Evolutionary conservation across 2,329 filamentous ascomycete species (phyloP), one percentile per base, ranked within the genome.

Genomic region (Cryphonectria japonica): DNA sequence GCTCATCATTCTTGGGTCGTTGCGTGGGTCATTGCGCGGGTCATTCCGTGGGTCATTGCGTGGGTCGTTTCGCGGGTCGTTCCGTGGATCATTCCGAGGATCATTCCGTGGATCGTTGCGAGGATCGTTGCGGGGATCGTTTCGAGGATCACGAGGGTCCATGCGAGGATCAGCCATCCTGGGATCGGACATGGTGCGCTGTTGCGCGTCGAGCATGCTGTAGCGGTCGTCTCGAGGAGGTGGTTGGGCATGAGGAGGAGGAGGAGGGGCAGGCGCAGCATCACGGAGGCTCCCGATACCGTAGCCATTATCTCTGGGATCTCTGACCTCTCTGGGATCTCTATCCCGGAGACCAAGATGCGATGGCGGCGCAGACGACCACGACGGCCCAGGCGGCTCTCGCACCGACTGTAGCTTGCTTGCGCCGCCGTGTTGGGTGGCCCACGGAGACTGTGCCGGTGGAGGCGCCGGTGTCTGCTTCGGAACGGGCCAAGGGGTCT

Each of bases 381-480:
- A 82, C 19, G 80, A 79, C 60, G 78, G 75, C 46, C 81, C 80
- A 11, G 78, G 77, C 14, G 78, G 77, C 14, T 76, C 77, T 54
- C 77, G 79, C 5, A 79, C 76, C 8, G 77, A 76, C 22, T 79
- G 79, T 43, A 79, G 78, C 72, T 83, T 83, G 29, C 79, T 78
- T n/a, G 80, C 74, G 29, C 74, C 73, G 37, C 77, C 78, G 70
- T 82, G 81, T 65, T 82, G 81, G 62, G 79, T 79, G 39, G 78
- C 80, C 81, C 81, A 83, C 11, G 80, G 76, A 11, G 80, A 80
- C 71, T 80, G 80, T 19, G 79, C 74, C 67, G 79, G 79, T 26
- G 76, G 78, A 11, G 78, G 77, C 68, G 71, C 66, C 14, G 81
- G 80, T 6, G 76, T 76, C 16, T 77, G 74, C 70, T 81, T 81